phyloP scores from a whole-genome alignment of 345 rosid species.

The Citrus trifoliata region DNA sequence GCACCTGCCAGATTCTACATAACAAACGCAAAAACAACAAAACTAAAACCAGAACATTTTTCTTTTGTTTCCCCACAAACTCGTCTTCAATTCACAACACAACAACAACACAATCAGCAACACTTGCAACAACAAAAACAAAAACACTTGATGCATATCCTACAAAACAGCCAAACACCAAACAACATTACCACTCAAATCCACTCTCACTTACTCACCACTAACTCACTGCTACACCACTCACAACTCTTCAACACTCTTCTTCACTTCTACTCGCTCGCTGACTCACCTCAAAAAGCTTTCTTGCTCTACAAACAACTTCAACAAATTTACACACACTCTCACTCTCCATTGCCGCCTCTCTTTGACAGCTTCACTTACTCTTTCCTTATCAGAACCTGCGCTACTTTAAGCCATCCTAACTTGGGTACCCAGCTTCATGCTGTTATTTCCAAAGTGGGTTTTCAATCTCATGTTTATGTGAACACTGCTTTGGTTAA shows the following conservation, averaged over 20 bases:
- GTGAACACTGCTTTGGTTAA: conserved; percentile 64
- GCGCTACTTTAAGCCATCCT: conserved; percentile 29
- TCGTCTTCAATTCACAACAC: not conserved
- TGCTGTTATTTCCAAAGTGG: conserved; percentile 50
- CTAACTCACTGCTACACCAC: conserved; percentile 32
- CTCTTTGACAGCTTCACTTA: conserved; percentile 69
- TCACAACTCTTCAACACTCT: conserved; percentile 45
- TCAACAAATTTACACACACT: conserved; percentile 28
- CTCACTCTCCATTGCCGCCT: conserved; percentile 14
- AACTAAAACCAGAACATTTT: conserved; percentile 12
- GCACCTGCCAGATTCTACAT: conserved; percentile 24
- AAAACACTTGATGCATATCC: conserved; percentile 24
- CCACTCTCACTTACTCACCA: conserved; percentile 39
- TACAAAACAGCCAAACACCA: conserved; percentile 25
- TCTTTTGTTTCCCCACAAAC: conserved; percentile 20
- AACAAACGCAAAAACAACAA: conserved; percentile 5
- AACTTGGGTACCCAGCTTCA: conserved; percentile 57
- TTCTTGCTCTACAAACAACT: conserved; percentile 49
- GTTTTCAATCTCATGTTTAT: conserved; percentile 58
- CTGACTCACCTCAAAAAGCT: conserved; percentile 34
- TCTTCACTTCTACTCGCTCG: conserved; percentile 52
- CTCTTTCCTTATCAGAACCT: conserved; percentile 46
- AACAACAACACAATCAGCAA: not conserved
- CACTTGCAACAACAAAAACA: conserved; percentile 9
- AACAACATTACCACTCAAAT: conserved; percentile 30